A percentile compares a stretch with the other conserved stretches of the same genome.
Evolutionary conservation across 1,284 basidiomycete species (phyloP).

Genomic region (Sporisorium exsertum): DNA sequence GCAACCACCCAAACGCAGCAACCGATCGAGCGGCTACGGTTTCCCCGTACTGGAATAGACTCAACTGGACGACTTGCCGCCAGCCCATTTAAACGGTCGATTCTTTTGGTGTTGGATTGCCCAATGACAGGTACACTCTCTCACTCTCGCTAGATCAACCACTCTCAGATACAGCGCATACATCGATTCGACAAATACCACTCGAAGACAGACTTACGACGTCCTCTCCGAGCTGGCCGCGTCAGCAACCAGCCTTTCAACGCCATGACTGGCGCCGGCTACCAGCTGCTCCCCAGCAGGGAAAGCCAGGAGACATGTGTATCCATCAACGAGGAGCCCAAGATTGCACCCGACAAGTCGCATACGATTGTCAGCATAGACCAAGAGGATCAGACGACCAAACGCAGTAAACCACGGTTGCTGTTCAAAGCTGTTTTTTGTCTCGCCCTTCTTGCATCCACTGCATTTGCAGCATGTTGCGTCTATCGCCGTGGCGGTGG

Average conservation of each 20-base stretch:
- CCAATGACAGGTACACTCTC: no score
- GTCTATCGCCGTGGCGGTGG: slow-evolving; percentile 10
- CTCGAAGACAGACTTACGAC: background rate
- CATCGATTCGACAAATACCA: background rate
- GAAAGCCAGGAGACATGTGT: slow-evolving; percentile 43
- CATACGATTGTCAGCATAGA: background rate
- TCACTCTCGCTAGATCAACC: background rate
- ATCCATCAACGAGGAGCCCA: slow-evolving; percentile 13
- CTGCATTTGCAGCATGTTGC: slow-evolving; percentile 23
- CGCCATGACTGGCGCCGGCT: slow-evolving; percentile 39
- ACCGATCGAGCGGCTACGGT: background rate
- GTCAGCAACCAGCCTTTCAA: slow-evolving; percentile 9
- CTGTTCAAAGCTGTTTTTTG: slow-evolving; percentile 25
- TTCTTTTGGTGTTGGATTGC: background rate
- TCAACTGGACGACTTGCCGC: background rate
- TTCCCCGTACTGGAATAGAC: background rate
- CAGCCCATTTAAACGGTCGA: background rate
- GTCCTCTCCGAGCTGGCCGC: background rate
- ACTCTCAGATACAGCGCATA: background rate
- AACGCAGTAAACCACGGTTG: slow-evolving; percentile 12
- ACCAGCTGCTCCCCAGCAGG: slow-evolving; percentile 33
- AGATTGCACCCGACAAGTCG: slow-evolving; percentile 5
- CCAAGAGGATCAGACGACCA: background rate
- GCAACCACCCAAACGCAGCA: background rate
- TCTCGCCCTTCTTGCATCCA: slow-evolving; percentile 22